These are phyloP conservation scores for Pseudogymnoascus pannorum DNA, from an alignment of 2,329 filamentous ascomycete species.

Conservation along the genomic window DNA sequence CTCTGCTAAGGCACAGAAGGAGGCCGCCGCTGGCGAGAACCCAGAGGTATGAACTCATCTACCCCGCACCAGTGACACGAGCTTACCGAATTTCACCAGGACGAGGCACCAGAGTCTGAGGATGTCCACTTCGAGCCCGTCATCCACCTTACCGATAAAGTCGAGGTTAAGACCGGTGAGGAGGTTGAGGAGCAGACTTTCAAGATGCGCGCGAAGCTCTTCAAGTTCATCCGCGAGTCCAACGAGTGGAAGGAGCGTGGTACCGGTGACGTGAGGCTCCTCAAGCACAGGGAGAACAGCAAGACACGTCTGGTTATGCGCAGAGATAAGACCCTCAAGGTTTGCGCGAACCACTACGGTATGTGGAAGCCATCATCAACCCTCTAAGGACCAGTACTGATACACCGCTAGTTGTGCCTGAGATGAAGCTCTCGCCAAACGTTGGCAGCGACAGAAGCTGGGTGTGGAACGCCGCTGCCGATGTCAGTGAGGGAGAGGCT, in stretches of 20 bases:
- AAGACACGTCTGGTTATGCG: conserved; percentile 98
- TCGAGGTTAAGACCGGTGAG: conserved; percentile 96
- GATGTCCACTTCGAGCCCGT: conserved; percentile 98
- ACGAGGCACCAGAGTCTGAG: conserved; percentile 77
- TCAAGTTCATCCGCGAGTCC: conserved; percentile 89
- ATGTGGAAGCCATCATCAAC: conserved; percentile 34
- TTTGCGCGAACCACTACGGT: conserved; percentile 99
- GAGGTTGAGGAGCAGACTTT: conserved; percentile 95
- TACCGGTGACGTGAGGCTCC: conserved; percentile 87
- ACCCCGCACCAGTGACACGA: conserved; percentile 16
- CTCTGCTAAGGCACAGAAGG: conserved; percentile 72
- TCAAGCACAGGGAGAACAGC: conserved; percentile 98
- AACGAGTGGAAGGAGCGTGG: conserved; percentile 99
- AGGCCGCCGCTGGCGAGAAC: conserved; percentile 35
- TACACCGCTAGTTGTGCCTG: conserved; percentile 66
- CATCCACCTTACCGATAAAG: conserved; percentile 90
- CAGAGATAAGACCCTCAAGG: conserved; percentile 98
- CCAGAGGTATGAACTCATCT: conserved; percentile 24
- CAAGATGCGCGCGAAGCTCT: conserved; percentile 99
- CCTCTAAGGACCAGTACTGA: conserved; percentile 15
- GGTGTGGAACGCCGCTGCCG: conserved; percentile 97
- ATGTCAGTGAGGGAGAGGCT: conserved; percentile 96
- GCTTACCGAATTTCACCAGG: conserved; percentile 30
- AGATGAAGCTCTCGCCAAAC: conserved; percentile 98
- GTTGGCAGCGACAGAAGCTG: conserved; percentile 96